Conservation (phyloP, 441 rosid species). For the Corymbia citriodora region DNA sequence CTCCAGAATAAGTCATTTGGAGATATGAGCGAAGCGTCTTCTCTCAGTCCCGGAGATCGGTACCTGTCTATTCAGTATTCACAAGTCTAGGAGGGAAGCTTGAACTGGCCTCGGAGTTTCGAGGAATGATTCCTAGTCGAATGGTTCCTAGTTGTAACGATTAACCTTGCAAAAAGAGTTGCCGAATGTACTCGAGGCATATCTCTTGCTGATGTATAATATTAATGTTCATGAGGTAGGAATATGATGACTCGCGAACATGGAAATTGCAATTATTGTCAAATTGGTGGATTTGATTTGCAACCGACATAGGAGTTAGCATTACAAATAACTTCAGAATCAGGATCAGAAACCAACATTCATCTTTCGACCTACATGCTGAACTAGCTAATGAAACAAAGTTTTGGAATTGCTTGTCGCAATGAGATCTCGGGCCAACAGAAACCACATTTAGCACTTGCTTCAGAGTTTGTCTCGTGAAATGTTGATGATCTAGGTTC, state of each 20-base stretch:
- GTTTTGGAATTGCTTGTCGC: neutral
- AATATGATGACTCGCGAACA: neutral
- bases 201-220: neutral
- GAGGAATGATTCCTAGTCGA: neutral
- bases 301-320: neutral
- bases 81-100: neutral
- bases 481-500: neutral
- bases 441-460: neutral
- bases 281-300: neutral
- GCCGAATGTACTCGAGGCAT: neutral
- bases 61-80: conserved; percentile 21
- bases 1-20: neutral
- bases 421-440: neutral
- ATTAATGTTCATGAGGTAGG: neutral
- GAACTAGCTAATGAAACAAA: neutral
- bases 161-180: neutral
- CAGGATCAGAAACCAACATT: neutral
- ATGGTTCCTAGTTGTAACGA: neutral
- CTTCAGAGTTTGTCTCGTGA: neutral
- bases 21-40: conserved; percentile 5
- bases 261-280: neutral
- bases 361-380: neutral
- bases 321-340: neutral
- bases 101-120: neutral
- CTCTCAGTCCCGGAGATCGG: conserved; percentile 15